Percentiles rank a stretch among this genome's conserved stretches.
Evolutionary conservation across 1,284 basidiomycete genomes (phyloP).

Genomic region (Pisolithus thermaeus): DNA sequence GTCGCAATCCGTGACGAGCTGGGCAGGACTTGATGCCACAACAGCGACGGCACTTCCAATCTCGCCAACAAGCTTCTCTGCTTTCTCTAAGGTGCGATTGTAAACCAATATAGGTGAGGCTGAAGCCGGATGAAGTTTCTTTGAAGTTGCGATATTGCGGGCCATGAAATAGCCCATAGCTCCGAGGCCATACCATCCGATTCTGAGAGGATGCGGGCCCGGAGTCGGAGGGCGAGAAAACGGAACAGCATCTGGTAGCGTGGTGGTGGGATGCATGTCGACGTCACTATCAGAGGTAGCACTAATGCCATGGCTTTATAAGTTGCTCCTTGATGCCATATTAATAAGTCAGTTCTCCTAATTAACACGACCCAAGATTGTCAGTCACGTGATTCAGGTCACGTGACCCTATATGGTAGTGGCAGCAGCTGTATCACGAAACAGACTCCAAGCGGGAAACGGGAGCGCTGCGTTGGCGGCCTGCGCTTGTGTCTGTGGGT

Average conservation of each 20-base stretch:
- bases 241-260: constrained; percentile 34
- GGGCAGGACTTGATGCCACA: constrained; percentile 49
- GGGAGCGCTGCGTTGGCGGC: not conserved
- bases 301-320: too few relatives aligned
- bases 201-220: constrained; percentile 29
- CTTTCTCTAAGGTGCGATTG: constrained; percentile 61
- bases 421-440: not conserved
- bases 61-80: constrained; percentile 50
- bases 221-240: constrained; percentile 58
- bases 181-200: constrained; percentile 66
- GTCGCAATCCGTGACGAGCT: constrained; percentile 67
- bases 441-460: not conserved
- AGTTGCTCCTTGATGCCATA: too few relatives aligned
- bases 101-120: constrained; percentile 53
- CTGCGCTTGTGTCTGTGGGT: constrained; percentile 4
- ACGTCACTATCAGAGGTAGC: too few relatives aligned
- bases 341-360: too few relatives aligned
- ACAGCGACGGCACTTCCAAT: constrained; percentile 41
- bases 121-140: constrained; percentile 30
- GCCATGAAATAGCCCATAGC: constrained; percentile 74
- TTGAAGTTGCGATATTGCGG: constrained; percentile 61
- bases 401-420: not conserved
- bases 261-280: not conserved
- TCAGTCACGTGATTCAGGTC: not conserved
- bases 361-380: not conserved